Conservation (phyloP, 805 yeast species). For the Saccharomyces kudriavzevii region DNA sequence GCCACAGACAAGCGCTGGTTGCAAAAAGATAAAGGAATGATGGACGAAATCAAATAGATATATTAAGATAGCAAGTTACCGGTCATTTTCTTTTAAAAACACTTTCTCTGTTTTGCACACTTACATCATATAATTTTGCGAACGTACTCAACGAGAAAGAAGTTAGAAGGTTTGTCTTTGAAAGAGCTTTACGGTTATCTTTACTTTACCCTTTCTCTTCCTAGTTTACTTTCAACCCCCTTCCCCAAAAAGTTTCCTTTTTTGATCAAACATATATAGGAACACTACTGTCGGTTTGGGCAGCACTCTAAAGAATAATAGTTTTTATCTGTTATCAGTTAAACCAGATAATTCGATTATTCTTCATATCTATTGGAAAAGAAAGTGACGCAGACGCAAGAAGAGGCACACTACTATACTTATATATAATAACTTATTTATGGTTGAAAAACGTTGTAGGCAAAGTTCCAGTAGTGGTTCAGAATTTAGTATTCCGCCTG, state of each 20-base stretch:
- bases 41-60: background rate
- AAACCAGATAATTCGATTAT: background rate
- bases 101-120: background rate
- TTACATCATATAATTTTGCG: background rate
- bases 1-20: background rate
- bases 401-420: background rate
- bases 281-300: background rate
- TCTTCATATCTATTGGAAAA: background rate
- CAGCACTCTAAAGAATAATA: background rate
- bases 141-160: background rate
- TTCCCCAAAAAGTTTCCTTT: background rate
- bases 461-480: background rate
- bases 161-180: background rate
- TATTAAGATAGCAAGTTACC: background rate
- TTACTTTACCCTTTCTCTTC: background rate
- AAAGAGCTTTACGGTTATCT: background rate
- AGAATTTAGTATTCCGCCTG: slow-evolving; percentile 28
- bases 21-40: background rate
- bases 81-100: background rate
- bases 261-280: background rate
- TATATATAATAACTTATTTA: background rate
- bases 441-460: background rate
- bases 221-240: background rate
- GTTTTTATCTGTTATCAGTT: background rate
- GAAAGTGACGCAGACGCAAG: background rate